Conservation (phyloP, 2,329 filamentous ascomycete species). For the Parascedosporium putredinis region DNA sequence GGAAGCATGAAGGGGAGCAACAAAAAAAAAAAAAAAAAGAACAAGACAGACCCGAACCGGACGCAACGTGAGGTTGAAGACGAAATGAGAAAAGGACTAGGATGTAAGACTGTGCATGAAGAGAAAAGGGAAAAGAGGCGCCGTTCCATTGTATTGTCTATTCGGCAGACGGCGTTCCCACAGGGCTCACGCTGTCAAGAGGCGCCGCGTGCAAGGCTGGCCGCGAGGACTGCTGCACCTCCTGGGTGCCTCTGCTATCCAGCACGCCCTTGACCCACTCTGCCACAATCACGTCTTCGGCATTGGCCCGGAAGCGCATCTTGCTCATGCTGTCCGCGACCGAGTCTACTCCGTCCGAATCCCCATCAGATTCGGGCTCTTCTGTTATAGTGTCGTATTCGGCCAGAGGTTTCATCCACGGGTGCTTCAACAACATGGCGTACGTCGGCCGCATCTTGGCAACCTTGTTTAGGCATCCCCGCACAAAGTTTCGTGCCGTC, state of each 20-base stretch:
- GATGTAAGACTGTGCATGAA: too few relatives aligned
- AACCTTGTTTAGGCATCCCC: constrained; percentile 83
- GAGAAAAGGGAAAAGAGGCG: too few relatives aligned
- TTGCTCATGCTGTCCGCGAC: constrained; percentile 8
- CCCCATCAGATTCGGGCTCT: constrained; percentile 51
- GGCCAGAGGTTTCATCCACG: constrained; percentile 71
- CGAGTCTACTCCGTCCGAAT: constrained; percentile 21
- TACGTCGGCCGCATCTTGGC: constrained; percentile 92
- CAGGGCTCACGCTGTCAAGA: constrained; percentile 59
- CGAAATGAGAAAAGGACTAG: too few relatives aligned
- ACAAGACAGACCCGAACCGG: neutral
- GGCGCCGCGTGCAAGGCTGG: constrained; percentile 84
- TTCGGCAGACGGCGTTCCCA: constrained; percentile 27
- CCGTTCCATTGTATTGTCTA: too few relatives aligned
- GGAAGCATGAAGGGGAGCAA: too few relatives aligned
- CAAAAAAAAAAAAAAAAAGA: too few relatives aligned
- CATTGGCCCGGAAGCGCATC: constrained; percentile 25
- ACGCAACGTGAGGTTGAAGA: too few relatives aligned
- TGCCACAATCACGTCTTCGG: constrained; percentile 70
- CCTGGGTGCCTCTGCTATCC: constrained; percentile 46
- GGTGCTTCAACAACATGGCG: constrained; percentile 75
- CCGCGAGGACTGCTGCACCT: constrained; percentile 42
- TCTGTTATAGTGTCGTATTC: constrained; percentile 53
- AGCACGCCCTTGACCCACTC: constrained; percentile 71
- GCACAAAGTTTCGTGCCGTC: constrained; percentile 75